Conservation (phyloP, 1,139 yeast genomes). For the Kodamaea fungicola region DNA sequence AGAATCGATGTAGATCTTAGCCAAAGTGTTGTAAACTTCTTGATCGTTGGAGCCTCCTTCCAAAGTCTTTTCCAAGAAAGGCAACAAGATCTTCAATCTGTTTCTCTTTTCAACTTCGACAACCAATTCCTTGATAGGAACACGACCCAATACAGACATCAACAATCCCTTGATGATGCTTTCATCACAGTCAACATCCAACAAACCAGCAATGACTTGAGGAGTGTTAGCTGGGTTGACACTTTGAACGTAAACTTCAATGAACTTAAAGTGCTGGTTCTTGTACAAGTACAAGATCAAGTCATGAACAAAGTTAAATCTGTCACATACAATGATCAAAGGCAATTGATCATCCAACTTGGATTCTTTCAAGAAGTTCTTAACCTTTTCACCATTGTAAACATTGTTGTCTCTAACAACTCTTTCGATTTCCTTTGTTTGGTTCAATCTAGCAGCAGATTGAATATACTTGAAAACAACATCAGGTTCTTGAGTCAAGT, state of each 20-base stretch:
- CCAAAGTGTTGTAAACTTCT: slow-evolving; percentile 90
- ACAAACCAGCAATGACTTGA: slow-evolving; percentile 90
- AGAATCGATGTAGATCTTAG: slow-evolving; percentile 95
- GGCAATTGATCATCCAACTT: slow-evolving; percentile 95
- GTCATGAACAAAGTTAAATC: slow-evolving; percentile 89
- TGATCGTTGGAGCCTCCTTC: slow-evolving; percentile 87
- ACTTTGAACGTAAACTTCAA: slow-evolving; percentile 96
- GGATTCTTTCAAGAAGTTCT: slow-evolving; percentile 92
- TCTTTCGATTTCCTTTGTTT: slow-evolving; percentile 91
- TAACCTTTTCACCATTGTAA: slow-evolving; percentile 95
- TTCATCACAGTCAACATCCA: slow-evolving; percentile 98
- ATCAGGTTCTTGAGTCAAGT: slow-evolving; percentile 89
- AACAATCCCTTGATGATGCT: slow-evolving; percentile 75
- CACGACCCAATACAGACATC: slow-evolving; percentile 88
- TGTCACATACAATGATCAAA: slow-evolving; percentile 91
- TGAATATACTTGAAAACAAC: slow-evolving; percentile 95
- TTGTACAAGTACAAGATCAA: slow-evolving; percentile 89
- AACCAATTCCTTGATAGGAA: slow-evolving; percentile 86
- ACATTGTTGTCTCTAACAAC: slow-evolving; percentile 91
- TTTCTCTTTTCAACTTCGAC: slow-evolving; percentile 95
- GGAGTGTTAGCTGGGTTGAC: slow-evolving; percentile 95
- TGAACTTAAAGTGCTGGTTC: slow-evolving; percentile 90
- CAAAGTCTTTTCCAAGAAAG: slow-evolving; percentile 87
- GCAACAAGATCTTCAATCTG: slow-evolving; percentile 84
- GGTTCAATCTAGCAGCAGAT: slow-evolving; percentile 88